Conservation (phyloP, 192 early-diverging fungal genomes). For the Coemansia sp. region DNA sequence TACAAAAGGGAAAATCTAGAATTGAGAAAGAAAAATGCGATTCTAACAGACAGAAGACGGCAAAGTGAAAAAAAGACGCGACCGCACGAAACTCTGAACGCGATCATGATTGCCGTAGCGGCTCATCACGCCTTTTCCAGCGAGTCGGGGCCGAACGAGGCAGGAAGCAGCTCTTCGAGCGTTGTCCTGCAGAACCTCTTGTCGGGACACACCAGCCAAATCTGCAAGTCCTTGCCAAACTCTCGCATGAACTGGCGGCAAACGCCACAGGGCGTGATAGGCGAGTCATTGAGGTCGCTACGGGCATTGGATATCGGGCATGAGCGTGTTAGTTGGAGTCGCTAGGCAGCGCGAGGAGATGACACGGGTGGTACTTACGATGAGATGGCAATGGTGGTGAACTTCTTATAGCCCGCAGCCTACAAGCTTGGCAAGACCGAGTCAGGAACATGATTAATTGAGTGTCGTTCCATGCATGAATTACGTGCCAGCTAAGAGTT, state of each 20-base stretch:
- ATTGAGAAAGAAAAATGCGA: not conserved
- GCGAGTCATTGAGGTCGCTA: conserved; percentile 52
- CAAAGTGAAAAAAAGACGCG: not conserved
- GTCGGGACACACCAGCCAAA: conserved; percentile 59
- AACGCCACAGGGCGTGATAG: conserved; percentile 65
- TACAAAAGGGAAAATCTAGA: not conserved
- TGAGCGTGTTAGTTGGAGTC: not conserved
- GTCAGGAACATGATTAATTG: not conserved
- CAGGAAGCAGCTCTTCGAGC: conserved; percentile 63
- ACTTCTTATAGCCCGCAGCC: conserved; percentile 73
- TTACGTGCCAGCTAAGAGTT: not conserved
- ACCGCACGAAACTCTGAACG: conserved; percentile 3
- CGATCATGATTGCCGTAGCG: not conserved
- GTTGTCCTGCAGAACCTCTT: conserved; percentile 53
- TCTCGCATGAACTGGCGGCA: conserved; percentile 79
- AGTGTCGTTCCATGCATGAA: not conserved
- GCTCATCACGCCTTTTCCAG: conserved; percentile 19
- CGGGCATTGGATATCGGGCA: not conserved
- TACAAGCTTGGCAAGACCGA: conserved; percentile 13
- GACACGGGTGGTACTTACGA: conserved; percentile 53
- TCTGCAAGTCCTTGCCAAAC: conserved; percentile 66
- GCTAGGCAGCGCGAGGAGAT: not conserved
- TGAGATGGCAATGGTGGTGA: conserved; percentile 75
- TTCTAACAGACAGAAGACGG: not conserved
- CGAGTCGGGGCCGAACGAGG: conserved; percentile 70